A percentile compares a stretch with the other conserved stretches of the same genome.
Evolutionary conservation across 495 filamentous ascomycete species (phyloP).

Genomic region (Tuber aestivum): DNA sequence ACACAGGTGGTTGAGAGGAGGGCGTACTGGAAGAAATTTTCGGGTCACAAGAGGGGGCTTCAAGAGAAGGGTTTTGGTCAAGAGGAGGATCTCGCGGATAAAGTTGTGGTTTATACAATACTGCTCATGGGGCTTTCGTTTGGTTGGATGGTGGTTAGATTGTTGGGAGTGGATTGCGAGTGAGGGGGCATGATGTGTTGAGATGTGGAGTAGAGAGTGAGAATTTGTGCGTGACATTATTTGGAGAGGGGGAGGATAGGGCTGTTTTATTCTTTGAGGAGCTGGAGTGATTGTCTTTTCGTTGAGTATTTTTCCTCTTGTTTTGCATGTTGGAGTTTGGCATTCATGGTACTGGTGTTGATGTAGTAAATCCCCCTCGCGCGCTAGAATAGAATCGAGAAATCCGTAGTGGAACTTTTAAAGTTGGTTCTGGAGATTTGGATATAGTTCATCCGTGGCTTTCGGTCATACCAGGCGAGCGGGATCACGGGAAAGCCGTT

Average conservation of each 20-base stretch:
- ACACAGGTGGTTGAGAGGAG: background rate
- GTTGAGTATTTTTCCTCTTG: background rate
- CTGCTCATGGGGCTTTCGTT: background rate
- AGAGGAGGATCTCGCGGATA: background rate
- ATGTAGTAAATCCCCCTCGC: background rate
- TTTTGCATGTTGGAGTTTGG: background rate
- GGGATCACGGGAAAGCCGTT: background rate
- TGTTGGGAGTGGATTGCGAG: background rate
- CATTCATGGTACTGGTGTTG: background rate
- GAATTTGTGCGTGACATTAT: background rate
- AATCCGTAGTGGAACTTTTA: background rate
- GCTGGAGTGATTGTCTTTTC: background rate
- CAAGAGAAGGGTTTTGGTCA: background rate
- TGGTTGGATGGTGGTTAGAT: background rate
- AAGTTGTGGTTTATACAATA: background rate
- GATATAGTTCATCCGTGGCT: background rate
- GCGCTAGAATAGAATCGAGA: background rate
- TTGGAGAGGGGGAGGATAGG: background rate
- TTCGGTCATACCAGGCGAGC: background rate
- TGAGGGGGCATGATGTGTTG: background rate
- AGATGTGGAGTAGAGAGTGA: background rate
- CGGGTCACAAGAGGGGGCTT: background rate
- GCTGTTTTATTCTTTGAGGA: background rate
- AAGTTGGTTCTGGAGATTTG: background rate
- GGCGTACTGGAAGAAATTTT: background rate